These are phyloP conservation scores for Theobroma grandiflorum DNA, from an alignment of 441 rosid genomes.

Conservation along the genomic window DNA sequence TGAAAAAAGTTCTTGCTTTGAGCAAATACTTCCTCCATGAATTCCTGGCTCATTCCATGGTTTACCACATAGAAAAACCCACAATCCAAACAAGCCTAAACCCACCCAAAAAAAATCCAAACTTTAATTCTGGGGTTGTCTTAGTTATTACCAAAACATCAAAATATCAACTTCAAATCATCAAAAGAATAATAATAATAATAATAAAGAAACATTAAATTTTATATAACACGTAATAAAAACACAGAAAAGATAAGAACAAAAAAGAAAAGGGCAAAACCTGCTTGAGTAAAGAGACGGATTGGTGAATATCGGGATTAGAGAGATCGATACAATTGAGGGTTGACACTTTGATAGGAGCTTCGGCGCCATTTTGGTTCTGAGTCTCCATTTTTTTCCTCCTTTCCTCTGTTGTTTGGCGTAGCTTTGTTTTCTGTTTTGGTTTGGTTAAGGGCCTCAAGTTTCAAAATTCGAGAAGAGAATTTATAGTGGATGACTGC, in stretches of 20 bases:
- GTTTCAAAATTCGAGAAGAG: background rate
- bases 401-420: background rate
- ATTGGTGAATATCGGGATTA: slow-evolving; percentile 45
- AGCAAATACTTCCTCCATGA: slow-evolving; percentile 75
- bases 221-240: background rate
- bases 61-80: slow-evolving; percentile 91
- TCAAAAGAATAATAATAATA: background rate
- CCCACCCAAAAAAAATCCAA: background rate
- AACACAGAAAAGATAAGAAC: background rate
- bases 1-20: slow-evolving; percentile 72
- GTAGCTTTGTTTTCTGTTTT: background rate
- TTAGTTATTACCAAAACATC: background rate
- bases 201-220: background rate
- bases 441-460: background rate
- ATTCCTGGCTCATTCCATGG: slow-evolving; percentile 79
- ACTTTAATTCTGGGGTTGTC: slow-evolving; percentile 6
- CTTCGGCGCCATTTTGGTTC: slow-evolving; percentile 28
- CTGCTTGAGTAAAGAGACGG: slow-evolving; percentile 75
- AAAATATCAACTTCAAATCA: background rate
- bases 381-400: slow-evolving; percentile 30
- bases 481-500: background rate
- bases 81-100: slow-evolving; percentile 80
- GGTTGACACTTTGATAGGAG: slow-evolving; percentile 47
- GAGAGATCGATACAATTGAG: slow-evolving; percentile 82
- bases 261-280: slow-evolving; percentile 31